Evolutionary conservation across 129 eudicot species (phyloP).

Genomic region (Tagetes erecta): DNA sequence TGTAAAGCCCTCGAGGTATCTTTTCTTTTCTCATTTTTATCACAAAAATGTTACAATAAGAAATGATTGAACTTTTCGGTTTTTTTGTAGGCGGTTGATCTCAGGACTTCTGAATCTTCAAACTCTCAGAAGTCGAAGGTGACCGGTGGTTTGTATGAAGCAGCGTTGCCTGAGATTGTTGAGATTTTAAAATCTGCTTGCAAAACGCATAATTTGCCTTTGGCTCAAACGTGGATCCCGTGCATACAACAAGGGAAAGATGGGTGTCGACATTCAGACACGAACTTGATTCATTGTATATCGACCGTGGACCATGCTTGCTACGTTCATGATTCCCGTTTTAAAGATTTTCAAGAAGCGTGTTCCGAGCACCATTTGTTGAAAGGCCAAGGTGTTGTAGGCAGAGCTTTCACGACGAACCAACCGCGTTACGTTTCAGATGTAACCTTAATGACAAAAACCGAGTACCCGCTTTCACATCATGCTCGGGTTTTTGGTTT

Average conservation of each 20-base stretch:
- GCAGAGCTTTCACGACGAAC: slow-evolving; percentile 69
- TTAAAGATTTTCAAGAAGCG: slow-evolving; percentile 71
- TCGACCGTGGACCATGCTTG: slow-evolving; percentile 81
- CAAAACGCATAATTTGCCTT: slow-evolving; percentile 64
- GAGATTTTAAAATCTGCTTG: slow-evolving; percentile 72
- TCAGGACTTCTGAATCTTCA: slow-evolving; percentile 54
- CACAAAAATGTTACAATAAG: neutral
- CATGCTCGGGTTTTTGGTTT: slow-evolving; percentile 73
- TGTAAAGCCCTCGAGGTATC: slow-evolving; percentile 89
- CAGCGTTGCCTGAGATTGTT: slow-evolving; percentile 71
- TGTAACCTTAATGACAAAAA: slow-evolving; percentile 49
- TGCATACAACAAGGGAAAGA: slow-evolving; percentile 79
- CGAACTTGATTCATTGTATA: slow-evolving; percentile 59
- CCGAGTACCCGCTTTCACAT: slow-evolving; percentile 94
- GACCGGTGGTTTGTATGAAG: slow-evolving; percentile 50
- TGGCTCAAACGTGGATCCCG: slow-evolving; percentile 93
- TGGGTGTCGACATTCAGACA: slow-evolving; percentile 72
- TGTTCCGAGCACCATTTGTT: slow-evolving; percentile 84
- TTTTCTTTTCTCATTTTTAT: neutral
- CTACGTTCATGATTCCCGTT: slow-evolving; percentile 48
- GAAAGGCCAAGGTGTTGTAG: slow-evolving; percentile 87
- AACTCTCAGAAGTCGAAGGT: slow-evolving; percentile 42
- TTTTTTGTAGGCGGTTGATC: slow-evolving; percentile 70
- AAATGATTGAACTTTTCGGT: slow-evolving; percentile 5
- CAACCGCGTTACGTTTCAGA: slow-evolving; percentile 74